Percentiles rank a stretch among this genome's conserved stretches.
phyloP scores from a whole-genome alignment of 306 rosid species.

The Inga oerstediana region DNA sequence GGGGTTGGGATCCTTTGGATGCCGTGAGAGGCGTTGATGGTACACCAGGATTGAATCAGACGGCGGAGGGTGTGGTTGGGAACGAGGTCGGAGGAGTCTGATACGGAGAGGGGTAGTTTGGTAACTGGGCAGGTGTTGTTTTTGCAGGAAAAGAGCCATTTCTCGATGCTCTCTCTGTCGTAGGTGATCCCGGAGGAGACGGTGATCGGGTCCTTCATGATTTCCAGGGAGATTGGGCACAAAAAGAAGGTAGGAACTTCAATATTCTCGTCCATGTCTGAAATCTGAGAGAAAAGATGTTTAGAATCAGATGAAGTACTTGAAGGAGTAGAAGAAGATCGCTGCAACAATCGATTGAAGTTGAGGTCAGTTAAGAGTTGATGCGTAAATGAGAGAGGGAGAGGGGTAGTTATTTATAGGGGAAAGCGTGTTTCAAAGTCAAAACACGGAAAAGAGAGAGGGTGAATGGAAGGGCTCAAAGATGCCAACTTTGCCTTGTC shows the following conservation, averaged over 20 bases:
- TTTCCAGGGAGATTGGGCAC: slow-evolving; percentile 82
- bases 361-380: not conserved
- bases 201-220: slow-evolving; percentile 89
- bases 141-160: slow-evolving; percentile 65
- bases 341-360: not conserved
- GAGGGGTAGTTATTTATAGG: slow-evolving; percentile 35
- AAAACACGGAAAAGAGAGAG: slow-evolving; percentile 51
- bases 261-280: slow-evolving; percentile 58
- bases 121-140: slow-evolving; percentile 71
- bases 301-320: not conserved
- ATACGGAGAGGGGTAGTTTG: slow-evolving; percentile 46
- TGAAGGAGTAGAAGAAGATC: not conserved
- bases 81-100: slow-evolving; percentile 54
- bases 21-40: slow-evolving; percentile 76
- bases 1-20: slow-evolving; percentile 89
- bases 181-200: slow-evolving; percentile 83
- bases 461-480: slow-evolving; percentile 43
- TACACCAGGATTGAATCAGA: slow-evolving; percentile 87
- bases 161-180: slow-evolving; percentile 82
- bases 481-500: slow-evolving; percentile 36
- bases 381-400: slow-evolving; percentile 10
- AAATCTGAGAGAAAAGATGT: not conserved
- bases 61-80: slow-evolving; percentile 95
- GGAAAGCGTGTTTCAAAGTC: slow-evolving; percentile 47
- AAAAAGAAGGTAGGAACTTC: slow-evolving; percentile 73